These are phyloP conservation scores for Fusarium chlamydosporum DNA, from an alignment of 2,329 filamentous ascomycete species.

Conservation along the genomic window DNA sequence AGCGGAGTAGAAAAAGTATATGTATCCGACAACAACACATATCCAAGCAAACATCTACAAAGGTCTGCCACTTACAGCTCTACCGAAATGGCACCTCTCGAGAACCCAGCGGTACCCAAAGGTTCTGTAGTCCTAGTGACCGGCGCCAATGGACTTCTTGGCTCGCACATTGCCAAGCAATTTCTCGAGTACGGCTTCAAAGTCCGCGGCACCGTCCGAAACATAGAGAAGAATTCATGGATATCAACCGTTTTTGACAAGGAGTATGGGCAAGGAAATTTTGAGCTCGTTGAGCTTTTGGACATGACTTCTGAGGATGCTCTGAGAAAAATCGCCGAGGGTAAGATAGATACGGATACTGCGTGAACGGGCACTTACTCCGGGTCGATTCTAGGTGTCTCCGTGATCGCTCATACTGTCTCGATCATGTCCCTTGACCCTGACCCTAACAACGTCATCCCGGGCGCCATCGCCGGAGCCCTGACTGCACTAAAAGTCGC, in stretches of 20 bases:
- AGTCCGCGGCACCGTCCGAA: conserved; percentile 62
- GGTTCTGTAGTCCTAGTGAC: conserved; percentile 59
- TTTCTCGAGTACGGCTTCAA: conserved; percentile 58
- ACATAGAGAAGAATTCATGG: conserved; percentile 53
- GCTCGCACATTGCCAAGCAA: conserved; percentile 57
- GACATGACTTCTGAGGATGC: conserved; percentile 53
- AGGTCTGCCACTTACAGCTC: not conserved
- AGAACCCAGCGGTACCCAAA: conserved; percentile 43
- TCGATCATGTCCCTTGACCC: conserved; percentile 53
- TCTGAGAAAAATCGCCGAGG: conserved; percentile 51
- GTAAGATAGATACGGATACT: not conserved
- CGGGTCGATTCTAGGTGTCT: conserved; percentile 23
- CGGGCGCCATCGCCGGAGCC: conserved; percentile 51
- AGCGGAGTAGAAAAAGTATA: conserved; percentile 1
- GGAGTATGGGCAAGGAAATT: conserved; percentile 53
- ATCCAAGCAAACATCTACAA: not conserved
- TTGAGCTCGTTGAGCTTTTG: conserved; percentile 54
- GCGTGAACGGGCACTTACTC: rapidly evolving
- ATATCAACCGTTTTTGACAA: conserved; percentile 50
- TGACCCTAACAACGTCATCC: conserved; percentile 59
- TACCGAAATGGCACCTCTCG: conserved; percentile 28
- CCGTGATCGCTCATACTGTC: conserved; percentile 58
- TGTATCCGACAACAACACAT: not conserved
- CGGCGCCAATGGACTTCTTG: conserved; percentile 60
- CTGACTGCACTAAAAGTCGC: conserved; percentile 55